Evolutionary conservation across 1,139 yeast genomes (phyloP), one percentile per base, ranked within the genome.

Genomic region (Debaryomyces singareniensis): DNA sequence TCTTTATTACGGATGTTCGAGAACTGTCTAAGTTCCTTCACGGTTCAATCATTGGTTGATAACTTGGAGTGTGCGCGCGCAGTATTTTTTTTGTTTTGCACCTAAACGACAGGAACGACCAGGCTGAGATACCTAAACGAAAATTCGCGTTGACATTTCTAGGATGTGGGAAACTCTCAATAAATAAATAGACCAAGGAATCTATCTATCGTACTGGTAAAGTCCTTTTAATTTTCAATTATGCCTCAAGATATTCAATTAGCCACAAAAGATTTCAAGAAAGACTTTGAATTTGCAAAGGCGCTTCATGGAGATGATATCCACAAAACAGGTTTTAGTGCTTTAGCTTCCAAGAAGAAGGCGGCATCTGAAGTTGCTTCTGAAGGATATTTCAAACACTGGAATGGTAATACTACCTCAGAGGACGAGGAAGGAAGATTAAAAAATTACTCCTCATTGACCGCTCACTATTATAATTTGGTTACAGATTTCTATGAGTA

Each of bases 401-500:
- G 97, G 96, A 96, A 91, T 54, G 80, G 79, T 40, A 83, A 86
- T 48, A 87, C 84, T 51, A 69, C 85, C 20, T 84, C 82, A 51
- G 68, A 68, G 33, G 93, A 83, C 35, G 91, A 82, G 53, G 68
- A 75, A 42, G 74, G 75, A 46, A 78, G 97, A 61, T 66, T 85
- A 40, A 72, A 70, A 27, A 95, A 85, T 58, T 91, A 91, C 66
- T 83, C 95, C 35, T 78, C 82, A 47, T 75, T 87, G 48, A 91
- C 98, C 35, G 91, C 85, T 58, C 95, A 93, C 53, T 91, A 87
- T 71, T 91, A 91, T 69, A 91, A 91, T 67, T 77, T 91, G 55
- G 97, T 86, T 32, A 89, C 98, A 24, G 98, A 91, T 60, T 85
- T 78, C 53, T 91, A 91, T 69, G 98, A 91, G 67, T 91, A 91